Base-by-base conservation (phyloP, 495 filamentous ascomycete genomes). In the Xylaria nigripes region DNA sequence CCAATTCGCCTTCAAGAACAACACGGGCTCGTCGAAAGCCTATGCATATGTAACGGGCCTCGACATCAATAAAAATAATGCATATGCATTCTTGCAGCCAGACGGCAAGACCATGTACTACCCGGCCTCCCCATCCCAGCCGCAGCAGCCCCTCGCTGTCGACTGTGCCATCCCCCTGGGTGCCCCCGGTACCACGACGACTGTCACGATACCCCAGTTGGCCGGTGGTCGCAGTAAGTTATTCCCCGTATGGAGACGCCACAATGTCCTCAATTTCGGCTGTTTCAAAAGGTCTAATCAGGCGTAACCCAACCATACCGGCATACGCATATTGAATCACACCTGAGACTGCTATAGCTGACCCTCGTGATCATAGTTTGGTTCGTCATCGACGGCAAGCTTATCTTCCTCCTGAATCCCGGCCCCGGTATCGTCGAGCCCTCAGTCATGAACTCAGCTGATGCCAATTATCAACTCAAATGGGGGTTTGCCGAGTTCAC, bases 401-500 rank as follows among this genome's bases (percentile, higher is more conserved):
- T 90, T 21, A 82, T 77, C 1, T 90, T 90, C 68, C 73, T 81
- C 3, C 59, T 89, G 29, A 90, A 90, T 66, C 84, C 82, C 1
- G 80, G 73, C 24, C 79, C 86, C 3, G 84, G 77, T 0, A 72
- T 89, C 3, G 86, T 89, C 21, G 86, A 89, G 65, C 86, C 86
- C 0, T 80, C 78, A 6, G 78, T 84, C 10, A 83, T 80, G 13
- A 89, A 89, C 61, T 65, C 73, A 0, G 67, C 74, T 0, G 86
- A 90, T 62, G 69, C 81, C 0, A 89, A 89, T 60, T 81, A 84
- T 62, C 74, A 79, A 25, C 67, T 80, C 25, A 59, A 65, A 44
- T 90, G 86, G 83, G 76, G 72, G 27, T 90, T 90, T 61, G 77
- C 73, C 67, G 86, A 90, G 63, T 87, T 89, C 65, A 90, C 86